A percentile compares a stretch with the other conserved stretches of the same genome.
These are phyloP conservation scores for Uncinocarpus reesii DNA, from an alignment of 2,329 filamentous ascomycete genomes.

Conservation along the genomic window DNA sequence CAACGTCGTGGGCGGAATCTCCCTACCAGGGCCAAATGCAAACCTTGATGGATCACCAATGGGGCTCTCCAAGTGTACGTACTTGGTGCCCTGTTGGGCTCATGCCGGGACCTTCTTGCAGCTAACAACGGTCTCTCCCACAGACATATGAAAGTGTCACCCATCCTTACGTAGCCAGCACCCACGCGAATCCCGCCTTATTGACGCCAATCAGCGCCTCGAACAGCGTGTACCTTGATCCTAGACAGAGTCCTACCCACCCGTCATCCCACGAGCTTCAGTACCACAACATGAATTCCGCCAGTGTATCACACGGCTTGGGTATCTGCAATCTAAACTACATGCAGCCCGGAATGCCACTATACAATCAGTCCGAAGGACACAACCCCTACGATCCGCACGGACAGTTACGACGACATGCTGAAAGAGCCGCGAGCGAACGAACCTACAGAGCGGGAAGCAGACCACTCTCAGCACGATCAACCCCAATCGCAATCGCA, in stretches of 20 bases:
- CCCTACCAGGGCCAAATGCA: slow-evolving; percentile 13
- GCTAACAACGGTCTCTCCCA: slow-evolving; percentile 7
- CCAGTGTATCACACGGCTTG: slow-evolving; percentile 27
- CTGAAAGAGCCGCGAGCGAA: slow-evolving; percentile 18
- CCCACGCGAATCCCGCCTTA: slow-evolving; percentile 24
- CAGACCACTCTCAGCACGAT: slow-evolving; percentile 18
- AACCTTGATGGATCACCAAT: slow-evolving; percentile 14
- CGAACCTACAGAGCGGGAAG: slow-evolving; percentile 19
- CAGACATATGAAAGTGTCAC: slow-evolving; percentile 22
- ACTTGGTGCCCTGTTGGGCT: no score
- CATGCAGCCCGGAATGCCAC: slow-evolving; percentile 22
- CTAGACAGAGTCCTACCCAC: slow-evolving; percentile 26
- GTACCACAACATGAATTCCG: slow-evolving; percentile 25
- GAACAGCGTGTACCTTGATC: slow-evolving; percentile 26
- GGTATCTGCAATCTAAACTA: slow-evolving; percentile 30
- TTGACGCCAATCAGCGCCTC: slow-evolving; percentile 34
- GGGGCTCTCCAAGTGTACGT: slow-evolving; percentile 16
- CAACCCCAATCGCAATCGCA: slow-evolving; percentile 30
- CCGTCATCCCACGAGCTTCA: slow-evolving; percentile 32
- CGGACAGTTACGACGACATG: slow-evolving; percentile 15
- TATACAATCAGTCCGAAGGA: slow-evolving; percentile 18
- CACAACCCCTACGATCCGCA: slow-evolving; percentile 4
- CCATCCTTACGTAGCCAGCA: slow-evolving; percentile 28
- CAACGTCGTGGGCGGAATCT: slow-evolving; percentile 13
- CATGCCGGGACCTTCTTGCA: neutral